phyloP scores from a whole-genome alignment of 306 rosid genomes.

The Ziziphus jujuba region DNA sequence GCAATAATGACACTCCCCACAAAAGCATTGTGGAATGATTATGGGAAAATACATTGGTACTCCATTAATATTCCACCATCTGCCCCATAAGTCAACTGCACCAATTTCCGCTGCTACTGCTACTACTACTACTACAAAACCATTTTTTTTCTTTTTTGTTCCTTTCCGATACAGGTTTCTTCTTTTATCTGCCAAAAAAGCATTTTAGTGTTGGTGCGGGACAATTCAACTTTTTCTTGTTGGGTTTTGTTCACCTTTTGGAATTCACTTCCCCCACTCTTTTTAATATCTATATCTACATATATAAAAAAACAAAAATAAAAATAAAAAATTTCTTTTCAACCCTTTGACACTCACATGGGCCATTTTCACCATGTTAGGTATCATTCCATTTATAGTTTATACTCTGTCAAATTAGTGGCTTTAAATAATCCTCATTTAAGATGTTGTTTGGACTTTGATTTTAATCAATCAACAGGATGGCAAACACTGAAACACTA shows the following conservation, averaged over 20 bases:
- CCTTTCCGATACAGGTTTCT: too few species aligned
- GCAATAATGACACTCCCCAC: constrained; percentile 32
- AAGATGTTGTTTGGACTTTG: not conserved
- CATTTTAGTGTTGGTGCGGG: constrained; percentile 19
- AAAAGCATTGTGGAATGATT: constrained; percentile 29
- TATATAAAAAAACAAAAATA: too few species aligned
- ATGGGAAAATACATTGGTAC: constrained; percentile 4
- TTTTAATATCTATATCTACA: too few species aligned
- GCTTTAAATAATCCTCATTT: constrained; percentile 1
- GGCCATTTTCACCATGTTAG: constrained; percentile 40
- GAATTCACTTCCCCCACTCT: constrained; percentile 20
- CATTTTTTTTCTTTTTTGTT: too few species aligned
- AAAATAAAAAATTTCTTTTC: not conserved
- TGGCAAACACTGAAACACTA: not conserved
- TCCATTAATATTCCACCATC: constrained; percentile 21
- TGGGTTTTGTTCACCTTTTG: constrained; percentile 32
- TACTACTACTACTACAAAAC: not conserved
- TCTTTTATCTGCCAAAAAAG: constrained; percentile 13
- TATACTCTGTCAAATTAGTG: not conserved
- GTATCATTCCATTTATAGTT: constrained; percentile 35
- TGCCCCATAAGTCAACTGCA: constrained; percentile 36
- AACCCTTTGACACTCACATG: constrained; percentile 2
- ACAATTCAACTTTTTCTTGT: constrained; percentile 17
- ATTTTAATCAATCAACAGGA: not conserved
- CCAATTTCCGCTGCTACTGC: constrained; percentile 1